A percentile compares a stretch with the other conserved stretches of the same genome.
These are phyloP conservation scores for Polytolypa hystricis DNA, from an alignment of 2,329 filamentous ascomycete genomes.

Conservation along the genomic window DNA sequence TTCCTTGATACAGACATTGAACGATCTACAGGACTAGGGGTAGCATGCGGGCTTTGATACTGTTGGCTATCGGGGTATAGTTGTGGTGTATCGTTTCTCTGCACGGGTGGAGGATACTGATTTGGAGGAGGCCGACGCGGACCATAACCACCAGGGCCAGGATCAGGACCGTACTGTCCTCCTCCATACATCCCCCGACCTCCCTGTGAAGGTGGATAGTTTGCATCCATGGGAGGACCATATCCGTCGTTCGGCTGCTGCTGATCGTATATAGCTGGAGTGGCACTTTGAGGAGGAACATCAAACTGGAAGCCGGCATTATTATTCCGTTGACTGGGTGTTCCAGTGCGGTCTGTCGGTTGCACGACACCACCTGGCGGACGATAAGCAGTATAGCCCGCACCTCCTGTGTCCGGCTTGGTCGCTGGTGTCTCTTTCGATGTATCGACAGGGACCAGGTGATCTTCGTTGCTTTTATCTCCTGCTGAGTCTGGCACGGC, in stretches of 20 bases:
- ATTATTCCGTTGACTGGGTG: slow-evolving; percentile 25
- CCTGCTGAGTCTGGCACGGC: slow-evolving; percentile 34
- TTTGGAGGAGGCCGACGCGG: slow-evolving; percentile 3
- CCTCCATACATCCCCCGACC: slow-evolving; percentile 10
- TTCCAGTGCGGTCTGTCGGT: slow-evolving; percentile 30
- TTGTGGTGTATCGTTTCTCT: slow-evolving; percentile 10
- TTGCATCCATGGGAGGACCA: slow-evolving; percentile 8
- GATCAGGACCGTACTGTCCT: slow-evolving; percentile 10
- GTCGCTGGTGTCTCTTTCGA: slow-evolving; percentile 15
- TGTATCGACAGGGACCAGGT: slow-evolving; percentile 24
- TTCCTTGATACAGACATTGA: slow-evolving; percentile 25
- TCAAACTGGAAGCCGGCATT: slow-evolving; percentile 59
- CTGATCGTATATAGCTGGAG: slow-evolving; percentile 7
- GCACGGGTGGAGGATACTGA: slow-evolving; percentile 11
- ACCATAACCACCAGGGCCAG: slow-evolving; percentile 14
- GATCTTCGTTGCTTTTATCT: slow-evolving; percentile 22
- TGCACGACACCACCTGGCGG: slow-evolving; percentile 22
- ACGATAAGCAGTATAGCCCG: slow-evolving; percentile 29
- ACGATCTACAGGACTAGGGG: slow-evolving; percentile 6
- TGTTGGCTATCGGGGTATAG: slow-evolving; percentile 8
- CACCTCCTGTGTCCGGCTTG: slow-evolving; percentile 11
- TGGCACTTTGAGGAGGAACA: slow-evolving; percentile 39
- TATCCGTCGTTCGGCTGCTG: slow-evolving; percentile 13
- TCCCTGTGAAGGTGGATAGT: slow-evolving; percentile 6
- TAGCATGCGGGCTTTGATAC: slow-evolving; percentile 10